Evolutionary conservation across 768 basidiomycete genomes (phyloP), one percentile per base, ranked within the genome.

Genomic region (Rhodosporidiobolus sp.): DNA sequence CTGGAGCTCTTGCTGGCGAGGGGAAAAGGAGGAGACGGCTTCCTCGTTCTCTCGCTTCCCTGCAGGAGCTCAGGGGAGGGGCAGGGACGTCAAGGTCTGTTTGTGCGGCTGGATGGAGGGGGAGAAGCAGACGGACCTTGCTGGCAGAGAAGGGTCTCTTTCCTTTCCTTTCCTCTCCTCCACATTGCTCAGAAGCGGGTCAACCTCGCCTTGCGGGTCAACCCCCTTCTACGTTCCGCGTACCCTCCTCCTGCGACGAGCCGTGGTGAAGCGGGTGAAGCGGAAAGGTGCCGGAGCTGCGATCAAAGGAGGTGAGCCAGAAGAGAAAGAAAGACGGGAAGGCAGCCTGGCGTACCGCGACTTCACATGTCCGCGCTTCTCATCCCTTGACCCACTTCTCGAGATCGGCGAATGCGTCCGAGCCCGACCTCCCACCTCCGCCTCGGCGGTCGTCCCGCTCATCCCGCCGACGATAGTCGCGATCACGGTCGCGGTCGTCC

Each of bases 371-470:
- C 61, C 2, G n/a, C 20, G 6, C 55, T 34, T 68, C 59, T 43
- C 7, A 43, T n/a, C 38, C 38, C 38, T 43, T 43, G n/a, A 34
- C 65, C 55, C 54, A 57, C 26, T 57, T 62, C 45, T 72, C 70
- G 16, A 72, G 50, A 53, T 73, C 72, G 3, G 72, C 65, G n/a
- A 65, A 69, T 30, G 57, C 56, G 30, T 55, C 54, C 14, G 10
- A 26, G 5, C 54, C 54, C 16, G 54, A 11, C 54, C 54, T 32
- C 34, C 62, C 48, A 34, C 12, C 48, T 48, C 32, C 60, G 6
- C 20, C 45, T 49, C 65, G 30, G 46, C 53, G 16, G 38, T 45
- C 49, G 4, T 30, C 50, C 11, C 65, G 65, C 10, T 64, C 63
- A 24, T 52, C 56, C n/a, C 65, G 45, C 20, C 54, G 7, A 26